These are phyloP conservation scores for Ophiostoma angusticollis DNA, from an alignment of 2,329 filamentous ascomycete species.

Conservation along the genomic window DNA sequence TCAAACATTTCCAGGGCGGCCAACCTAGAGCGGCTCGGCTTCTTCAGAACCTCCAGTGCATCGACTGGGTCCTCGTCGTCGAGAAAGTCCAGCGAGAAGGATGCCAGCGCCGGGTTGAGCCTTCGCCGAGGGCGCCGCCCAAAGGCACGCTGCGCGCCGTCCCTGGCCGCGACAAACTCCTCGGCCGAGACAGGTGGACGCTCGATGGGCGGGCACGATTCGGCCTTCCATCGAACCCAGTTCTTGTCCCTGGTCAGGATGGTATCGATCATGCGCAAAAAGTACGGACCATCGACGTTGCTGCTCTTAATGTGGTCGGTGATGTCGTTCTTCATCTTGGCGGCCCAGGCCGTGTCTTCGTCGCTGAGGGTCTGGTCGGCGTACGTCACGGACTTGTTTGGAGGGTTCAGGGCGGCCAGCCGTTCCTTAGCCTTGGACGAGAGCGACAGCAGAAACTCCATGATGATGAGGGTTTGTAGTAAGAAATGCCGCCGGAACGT, in stretches of 20 bases:
- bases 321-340: constrained; percentile 63
- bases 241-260: constrained; percentile 94
- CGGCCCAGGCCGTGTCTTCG: constrained; percentile 83
- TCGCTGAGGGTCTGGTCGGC: constrained; percentile 60
- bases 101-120: constrained; percentile 54
- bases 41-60: constrained; percentile 58
- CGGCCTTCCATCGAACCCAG: constrained; percentile 97
- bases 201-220: constrained; percentile 81
- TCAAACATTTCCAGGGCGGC: constrained; percentile 61
- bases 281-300: constrained; percentile 71
- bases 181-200: constrained; percentile 55
- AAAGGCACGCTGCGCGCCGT: constrained; percentile 51
- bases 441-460: constrained; percentile 90
- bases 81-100: constrained; percentile 68
- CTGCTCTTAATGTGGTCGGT: constrained; percentile 72
- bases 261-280: constrained; percentile 92
- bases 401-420: constrained; percentile 48
- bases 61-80: constrained; percentile 46
- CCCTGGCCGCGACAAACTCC: constrained; percentile 57
- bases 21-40: constrained; percentile 48
- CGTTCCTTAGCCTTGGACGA: constrained; percentile 72
- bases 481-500: constrained; percentile 90
- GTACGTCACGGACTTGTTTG: constrained; percentile 84
- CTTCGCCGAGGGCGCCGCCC: constrained; percentile 63
- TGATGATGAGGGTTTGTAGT: constrained; percentile 84